Evolutionary conservation across 2,329 filamentous ascomycete genomes (phyloP).

Genomic region (Pestalotiopsis sp.): DNA sequence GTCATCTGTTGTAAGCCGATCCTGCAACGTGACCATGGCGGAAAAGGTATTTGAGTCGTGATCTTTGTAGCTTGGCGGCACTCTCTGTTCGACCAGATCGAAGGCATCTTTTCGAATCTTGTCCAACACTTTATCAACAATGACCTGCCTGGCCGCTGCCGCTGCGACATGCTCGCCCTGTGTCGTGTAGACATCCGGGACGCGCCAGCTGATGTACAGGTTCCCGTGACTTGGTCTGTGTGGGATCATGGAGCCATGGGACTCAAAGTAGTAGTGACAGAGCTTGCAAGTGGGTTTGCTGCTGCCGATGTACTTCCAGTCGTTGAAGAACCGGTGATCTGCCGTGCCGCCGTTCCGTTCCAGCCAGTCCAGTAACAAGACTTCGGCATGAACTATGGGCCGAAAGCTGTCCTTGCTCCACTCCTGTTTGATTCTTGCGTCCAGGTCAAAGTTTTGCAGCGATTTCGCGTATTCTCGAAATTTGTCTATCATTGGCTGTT

Average conservation of each 20-base stretch:
- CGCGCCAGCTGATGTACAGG: conserved; percentile 22
- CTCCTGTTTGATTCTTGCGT: conserved; percentile 10
- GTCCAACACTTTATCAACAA: conserved; percentile 9
- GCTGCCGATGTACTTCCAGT: conserved; percentile 23
- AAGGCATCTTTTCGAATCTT: conserved; percentile 13
- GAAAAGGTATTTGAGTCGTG: conserved; percentile 5
- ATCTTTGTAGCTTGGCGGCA: neutral
- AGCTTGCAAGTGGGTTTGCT: conserved; percentile 27
- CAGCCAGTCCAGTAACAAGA: conserved; percentile 21
- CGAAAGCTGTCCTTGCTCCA: conserved; percentile 7
- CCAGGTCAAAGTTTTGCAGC: conserved; percentile 17
- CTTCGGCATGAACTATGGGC: conserved; percentile 24
- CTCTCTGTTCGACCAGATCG: neutral
- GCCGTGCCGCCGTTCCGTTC: neutral
- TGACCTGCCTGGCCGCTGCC: conserved; percentile 5
- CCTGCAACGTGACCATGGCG: neutral
- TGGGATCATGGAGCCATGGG: conserved; percentile 13
- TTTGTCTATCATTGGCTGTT: neutral
- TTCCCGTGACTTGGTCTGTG: conserved; percentile 21
- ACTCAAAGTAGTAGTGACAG: conserved; percentile 24
- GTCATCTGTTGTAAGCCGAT: neutral
- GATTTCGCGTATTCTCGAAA: conserved; percentile 11
- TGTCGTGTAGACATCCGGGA: conserved; percentile 16
- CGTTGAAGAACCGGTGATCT: conserved; percentile 21
- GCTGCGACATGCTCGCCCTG: neutral